Conservation (phyloP, 2,329 filamentous ascomycete genomes). For the Xylaria polymorpha region DNA sequence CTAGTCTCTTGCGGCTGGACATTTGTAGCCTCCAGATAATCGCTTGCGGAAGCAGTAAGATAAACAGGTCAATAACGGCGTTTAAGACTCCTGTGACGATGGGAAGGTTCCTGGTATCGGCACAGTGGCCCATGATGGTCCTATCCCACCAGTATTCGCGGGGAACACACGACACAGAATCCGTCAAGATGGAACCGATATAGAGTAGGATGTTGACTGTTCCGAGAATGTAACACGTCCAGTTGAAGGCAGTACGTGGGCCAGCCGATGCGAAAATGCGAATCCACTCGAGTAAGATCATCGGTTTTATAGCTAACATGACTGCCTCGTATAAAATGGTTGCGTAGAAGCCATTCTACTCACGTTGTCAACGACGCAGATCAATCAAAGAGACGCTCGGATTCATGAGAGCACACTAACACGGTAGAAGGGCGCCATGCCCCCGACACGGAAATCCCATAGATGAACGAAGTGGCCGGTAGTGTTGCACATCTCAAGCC, state of each 20-base stretch:
- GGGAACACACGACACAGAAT: constrained; percentile 18
- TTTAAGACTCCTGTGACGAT: constrained; percentile 23
- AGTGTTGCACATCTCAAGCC: constrained; percentile 20
- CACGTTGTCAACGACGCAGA: not conserved
- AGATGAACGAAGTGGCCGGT: constrained; percentile 25
- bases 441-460: constrained; percentile 21
- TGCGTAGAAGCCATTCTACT: constrained; percentile 20
- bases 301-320: constrained; percentile 26
- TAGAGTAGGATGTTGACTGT: constrained; percentile 24
- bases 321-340: constrained; percentile 26
- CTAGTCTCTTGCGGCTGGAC: constrained; percentile 8
- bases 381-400: not conserved
- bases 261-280: constrained; percentile 27
- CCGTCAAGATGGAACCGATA: constrained; percentile 20
- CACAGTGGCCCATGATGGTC: constrained; percentile 20
- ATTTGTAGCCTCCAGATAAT: constrained; percentile 25
- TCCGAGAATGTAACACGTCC: constrained; percentile 22
- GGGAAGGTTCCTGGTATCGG: constrained; percentile 22
- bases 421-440: constrained; percentile 18
- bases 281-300: constrained; percentile 27
- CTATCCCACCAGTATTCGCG: constrained; percentile 28
- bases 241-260: constrained; percentile 25
- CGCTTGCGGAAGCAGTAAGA: constrained; percentile 18
- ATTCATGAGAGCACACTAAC: not conserved
- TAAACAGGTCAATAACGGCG: constrained; percentile 23